Base-by-base conservation (phyloP, 2,329 filamentous ascomycete genomes). In the Penicillium sp. region DNA sequence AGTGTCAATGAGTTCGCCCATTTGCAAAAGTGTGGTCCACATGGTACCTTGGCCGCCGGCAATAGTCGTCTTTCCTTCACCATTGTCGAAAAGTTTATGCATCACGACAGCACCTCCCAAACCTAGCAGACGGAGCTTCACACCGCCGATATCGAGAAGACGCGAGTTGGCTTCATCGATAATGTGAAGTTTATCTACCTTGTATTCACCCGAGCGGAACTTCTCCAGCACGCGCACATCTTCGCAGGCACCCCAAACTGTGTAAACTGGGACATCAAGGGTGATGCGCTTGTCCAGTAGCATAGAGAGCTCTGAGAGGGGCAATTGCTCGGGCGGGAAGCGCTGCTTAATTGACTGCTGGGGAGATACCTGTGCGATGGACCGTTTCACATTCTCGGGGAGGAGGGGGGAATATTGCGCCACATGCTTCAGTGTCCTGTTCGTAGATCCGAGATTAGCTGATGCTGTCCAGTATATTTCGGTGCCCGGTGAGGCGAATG, bases 21-120 rank as follows among this genome's bases (percentile, higher is more conserved):
- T 99, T 77, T 99, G 94, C 61, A 99, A 77, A 31, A 99, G 80
- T 7, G 94, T 99, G 8, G 94, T 99, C 94, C 94, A 99, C 94
- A 99, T 99, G 44, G 94, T 99, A 59, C 94, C 94, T 75, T 99
- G 94, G 21, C 94, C 94, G 71, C 94, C 94, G 23, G 94, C 94
- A 75, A 99, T 99, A 2, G 95, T 99, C 48, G 94, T 99, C 75
- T 93, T 87, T 57, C 94, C 94, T 71, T 99, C 94, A 52, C 94
- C 94, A 65, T 99, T 99, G 75, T 99, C 94, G 69, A 99, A 99
- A 18, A 99, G 85, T 82, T 99, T 99, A 82, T 99, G 94, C 91
- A 99, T 99, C 57, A 99, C 94, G 6, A 99, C 93, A 7, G 94
- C 94, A 67, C 94, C 94, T 62, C 94, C 94, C 34, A 99, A 82